Conservation (phyloP, 768 basidiomycete genomes). For the Agaricus blazei region DNA sequence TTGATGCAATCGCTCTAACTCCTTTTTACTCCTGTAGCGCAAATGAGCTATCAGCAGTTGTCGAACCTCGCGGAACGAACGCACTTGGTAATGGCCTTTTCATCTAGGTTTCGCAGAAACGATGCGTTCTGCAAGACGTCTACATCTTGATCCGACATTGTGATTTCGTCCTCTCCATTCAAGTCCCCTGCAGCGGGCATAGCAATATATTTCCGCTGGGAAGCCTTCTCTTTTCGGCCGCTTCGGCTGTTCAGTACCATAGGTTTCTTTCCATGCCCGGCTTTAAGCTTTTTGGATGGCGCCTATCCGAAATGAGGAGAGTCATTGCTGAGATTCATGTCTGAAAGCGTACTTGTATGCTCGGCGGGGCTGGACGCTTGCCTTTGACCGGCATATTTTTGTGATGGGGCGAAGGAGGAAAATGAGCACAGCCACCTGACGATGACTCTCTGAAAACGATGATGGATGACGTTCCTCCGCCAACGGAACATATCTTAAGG, state of each 20-base stretch:
- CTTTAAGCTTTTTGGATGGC: constrained; percentile 59
- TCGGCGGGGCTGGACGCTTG: constrained; percentile 28
- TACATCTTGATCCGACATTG: constrained; percentile 66
- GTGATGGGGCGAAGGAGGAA: constrained; percentile 17
- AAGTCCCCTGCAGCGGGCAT: constrained; percentile 43
- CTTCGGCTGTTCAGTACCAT: constrained; percentile 18
- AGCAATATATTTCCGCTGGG: constrained; percentile 54
- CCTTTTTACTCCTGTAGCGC: constrained; percentile 72
- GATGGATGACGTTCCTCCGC: constrained; percentile 51
- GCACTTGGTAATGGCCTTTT: constrained; percentile 79
- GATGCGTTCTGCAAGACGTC: constrained; percentile 55
- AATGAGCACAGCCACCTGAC: constrained; percentile 8
- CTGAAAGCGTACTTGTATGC: constrained; percentile 20
- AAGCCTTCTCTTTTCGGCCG: constrained; percentile 47
- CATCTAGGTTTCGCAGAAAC: constrained; percentile 72
- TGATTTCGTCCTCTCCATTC: constrained; percentile 42
- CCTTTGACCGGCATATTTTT: constrained; percentile 17
- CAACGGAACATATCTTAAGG: constrained; percentile 60
- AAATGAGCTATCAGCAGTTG: not conserved
- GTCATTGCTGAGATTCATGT: not conserved
- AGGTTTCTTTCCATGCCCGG: not conserved
- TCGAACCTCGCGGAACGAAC: not conserved
- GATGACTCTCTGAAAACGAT: constrained; percentile 6
- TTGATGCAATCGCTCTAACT: constrained; percentile 65
- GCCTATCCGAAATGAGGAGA: constrained; percentile 18